Conservation (phyloP, 306 rosid genomes). For the Vigna reflexopilosa region DNA sequence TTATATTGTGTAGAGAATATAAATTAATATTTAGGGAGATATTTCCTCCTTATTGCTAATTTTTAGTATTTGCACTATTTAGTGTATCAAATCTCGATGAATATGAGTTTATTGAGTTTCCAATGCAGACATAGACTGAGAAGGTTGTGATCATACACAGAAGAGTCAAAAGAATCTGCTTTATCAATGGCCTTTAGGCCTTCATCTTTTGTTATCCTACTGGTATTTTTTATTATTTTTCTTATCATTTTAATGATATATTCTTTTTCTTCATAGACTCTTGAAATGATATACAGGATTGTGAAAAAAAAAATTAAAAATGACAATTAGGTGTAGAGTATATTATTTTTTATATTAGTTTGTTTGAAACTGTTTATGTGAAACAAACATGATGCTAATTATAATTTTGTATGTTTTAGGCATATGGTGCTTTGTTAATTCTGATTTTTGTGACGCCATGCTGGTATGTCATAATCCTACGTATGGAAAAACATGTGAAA, state of each 20-base stretch:
- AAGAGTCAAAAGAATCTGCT: conserved; percentile 32
- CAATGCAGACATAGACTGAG: conserved; percentile 21
- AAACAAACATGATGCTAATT: too few relatives aligned
- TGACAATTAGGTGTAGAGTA: too few relatives aligned
- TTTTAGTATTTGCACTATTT: conserved; percentile 26
- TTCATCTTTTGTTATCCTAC: conserved; percentile 34
- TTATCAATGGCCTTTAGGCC: conserved; percentile 43
- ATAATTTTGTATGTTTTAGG: conserved; percentile 24
- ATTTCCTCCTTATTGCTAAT: conserved; percentile 36
- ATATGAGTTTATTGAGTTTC: conserved; percentile 41
- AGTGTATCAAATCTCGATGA: background rate
- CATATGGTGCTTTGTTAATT: conserved; percentile 35
- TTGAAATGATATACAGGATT: too few relatives aligned
- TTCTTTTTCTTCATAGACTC: too few relatives aligned
- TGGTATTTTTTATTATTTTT: conserved; percentile 35
- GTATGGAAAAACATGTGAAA: conserved; percentile 25
- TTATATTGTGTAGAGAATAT: conserved; percentile 18
- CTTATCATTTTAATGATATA: background rate
- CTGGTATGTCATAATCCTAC: conserved; percentile 38
- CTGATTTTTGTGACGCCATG: conserved; percentile 40
- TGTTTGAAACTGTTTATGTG: too few relatives aligned
- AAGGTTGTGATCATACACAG: conserved; percentile 14
- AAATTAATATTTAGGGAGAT: conserved; percentile 35
- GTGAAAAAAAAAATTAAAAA: too few relatives aligned
- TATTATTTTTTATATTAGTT: too few relatives aligned